Evolutionary conservation across 805 yeast species (phyloP), one percentile per base, ranked within the genome.

Genomic region (Pichia cephalocereana): DNA sequence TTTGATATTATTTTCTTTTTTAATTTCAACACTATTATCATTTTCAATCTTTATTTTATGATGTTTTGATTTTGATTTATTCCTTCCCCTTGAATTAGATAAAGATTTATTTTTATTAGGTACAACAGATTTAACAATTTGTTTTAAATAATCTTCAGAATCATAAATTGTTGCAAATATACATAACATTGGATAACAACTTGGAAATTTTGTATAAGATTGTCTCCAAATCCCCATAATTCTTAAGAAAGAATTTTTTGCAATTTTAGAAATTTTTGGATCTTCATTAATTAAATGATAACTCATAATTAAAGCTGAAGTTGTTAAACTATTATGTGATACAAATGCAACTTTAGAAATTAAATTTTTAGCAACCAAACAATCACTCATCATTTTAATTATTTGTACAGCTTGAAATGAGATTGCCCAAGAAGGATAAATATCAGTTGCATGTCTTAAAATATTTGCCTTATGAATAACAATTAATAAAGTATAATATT

Each of bases 351-450:
- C 54, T 38, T 54, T 52, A 6, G 44, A 32, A n/a, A 60, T 57
- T 79, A 80, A 32, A 77, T 80, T 55, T 71, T 73, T 83, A 40
- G 72, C 75, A 31, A 72, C 62, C 51, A 84, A 55, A 47, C 75
- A 77, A 46, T 80, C 81, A 36, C 77, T 68, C 46, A 84, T 81
- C 44, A 77, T 70, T 12, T 83, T 75, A 50, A 85, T 80, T 80
- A 83, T 81, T 56, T 85, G 78, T 1, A 89, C 86, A 1, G 91
- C 87, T 63, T 83, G 88, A 68, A 85, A 86, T 2, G 89, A 83
- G 45, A 85, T 83, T 5, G 88, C 86, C 84, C 87, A 80, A 4
- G 86, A 78, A 4, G 88, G 87, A 42, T 60, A 60, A 17, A 45
- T 43, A 39, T 59, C 58, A 0, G 56, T 54, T 36, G 57, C 31